A percentile compares a stretch with the other conserved stretches of the same genome.
Conservation (phyloP, 176 grass and related monocot genomes). For the Avena insularis region DNA sequence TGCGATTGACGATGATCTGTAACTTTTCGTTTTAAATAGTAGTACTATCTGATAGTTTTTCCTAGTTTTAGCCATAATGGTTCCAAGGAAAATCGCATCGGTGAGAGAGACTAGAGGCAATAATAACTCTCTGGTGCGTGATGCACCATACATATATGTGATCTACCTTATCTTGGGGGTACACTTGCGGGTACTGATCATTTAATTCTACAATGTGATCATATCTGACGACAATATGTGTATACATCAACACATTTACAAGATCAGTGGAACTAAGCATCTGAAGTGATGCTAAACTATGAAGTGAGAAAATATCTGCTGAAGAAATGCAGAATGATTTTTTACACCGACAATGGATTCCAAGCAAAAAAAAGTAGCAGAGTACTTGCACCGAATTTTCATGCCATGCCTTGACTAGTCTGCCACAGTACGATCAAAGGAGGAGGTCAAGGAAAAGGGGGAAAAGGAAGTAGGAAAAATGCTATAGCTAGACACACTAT, state of each 20-base stretch:
- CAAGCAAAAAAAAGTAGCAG: not conserved
- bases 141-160: conserved; percentile 16
- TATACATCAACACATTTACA: not conserved
- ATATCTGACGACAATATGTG: not conserved
- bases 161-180: not conserved
- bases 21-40: conserved; percentile 8
- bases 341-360: not conserved
- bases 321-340: not conserved
- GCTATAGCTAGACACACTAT: not conserved
- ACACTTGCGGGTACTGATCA: not conserved
- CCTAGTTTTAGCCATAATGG: conserved; percentile 1
- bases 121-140: conserved; percentile 6
- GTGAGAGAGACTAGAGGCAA: not conserved
- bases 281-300: not conserved
- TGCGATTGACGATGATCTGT: conserved; percentile 35
- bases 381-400: not conserved
- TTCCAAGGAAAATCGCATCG: not conserved
- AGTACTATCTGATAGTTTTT: not conserved
- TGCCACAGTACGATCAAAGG: not conserved
- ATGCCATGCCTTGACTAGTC: not conserved
- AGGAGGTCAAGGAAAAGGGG: conserved; percentile 5
- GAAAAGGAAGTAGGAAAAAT: not conserved
- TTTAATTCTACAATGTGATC: not conserved
- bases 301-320: not conserved
- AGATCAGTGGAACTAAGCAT: not conserved